These are phyloP conservation scores for Hymenoscyphus fraxineus DNA, from an alignment of 2,329 filamentous ascomycete genomes.

Conservation along the genomic window DNA sequence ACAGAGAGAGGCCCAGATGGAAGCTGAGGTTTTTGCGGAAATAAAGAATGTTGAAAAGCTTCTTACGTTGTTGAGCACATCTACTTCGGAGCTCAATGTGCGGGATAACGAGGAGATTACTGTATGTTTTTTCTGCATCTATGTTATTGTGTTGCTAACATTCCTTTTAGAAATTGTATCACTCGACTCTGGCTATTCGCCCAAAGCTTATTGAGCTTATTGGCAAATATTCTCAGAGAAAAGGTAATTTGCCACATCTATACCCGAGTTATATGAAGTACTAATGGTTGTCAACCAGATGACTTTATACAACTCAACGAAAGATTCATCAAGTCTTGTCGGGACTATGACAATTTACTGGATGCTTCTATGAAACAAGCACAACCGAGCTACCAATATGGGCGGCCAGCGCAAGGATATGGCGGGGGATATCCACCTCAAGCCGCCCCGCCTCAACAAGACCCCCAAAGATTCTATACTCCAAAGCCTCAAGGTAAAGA, in stretches of 20 bases:
- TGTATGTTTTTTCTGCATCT: constrained; percentile 41
- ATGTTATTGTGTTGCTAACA: constrained; percentile 35
- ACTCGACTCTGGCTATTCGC: constrained; percentile 88
- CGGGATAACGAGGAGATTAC: constrained; percentile 98
- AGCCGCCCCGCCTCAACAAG: constrained; percentile 44
- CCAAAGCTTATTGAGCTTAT: constrained; percentile 98
- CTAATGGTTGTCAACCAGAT: constrained; percentile 51
- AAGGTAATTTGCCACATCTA: constrained; percentile 56
- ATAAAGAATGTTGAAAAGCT: constrained; percentile 78
- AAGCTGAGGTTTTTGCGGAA: constrained; percentile 73
- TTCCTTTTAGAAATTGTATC: constrained; percentile 66
- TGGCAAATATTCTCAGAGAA: constrained; percentile 98
- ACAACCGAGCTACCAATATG: constrained; percentile 73
- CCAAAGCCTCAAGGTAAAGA: constrained; percentile 45
- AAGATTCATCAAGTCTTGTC: constrained; percentile 97
- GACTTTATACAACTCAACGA: constrained; percentile 98
- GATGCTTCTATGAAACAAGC: constrained; percentile 96
- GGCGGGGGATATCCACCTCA: constrained; percentile 36
- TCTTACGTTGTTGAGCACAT: constrained; percentile 85
- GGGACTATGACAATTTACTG: constrained; percentile 93
- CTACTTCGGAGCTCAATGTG: constrained; percentile 71
- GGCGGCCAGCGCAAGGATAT: constrained; percentile 42
- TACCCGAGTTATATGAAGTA: not conserved
- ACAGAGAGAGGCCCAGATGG: constrained; percentile 94
- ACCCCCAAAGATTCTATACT: constrained; percentile 67